Conservation (phyloP, 495 filamentous ascomycete genomes). For the Cercophora samala region DNA sequence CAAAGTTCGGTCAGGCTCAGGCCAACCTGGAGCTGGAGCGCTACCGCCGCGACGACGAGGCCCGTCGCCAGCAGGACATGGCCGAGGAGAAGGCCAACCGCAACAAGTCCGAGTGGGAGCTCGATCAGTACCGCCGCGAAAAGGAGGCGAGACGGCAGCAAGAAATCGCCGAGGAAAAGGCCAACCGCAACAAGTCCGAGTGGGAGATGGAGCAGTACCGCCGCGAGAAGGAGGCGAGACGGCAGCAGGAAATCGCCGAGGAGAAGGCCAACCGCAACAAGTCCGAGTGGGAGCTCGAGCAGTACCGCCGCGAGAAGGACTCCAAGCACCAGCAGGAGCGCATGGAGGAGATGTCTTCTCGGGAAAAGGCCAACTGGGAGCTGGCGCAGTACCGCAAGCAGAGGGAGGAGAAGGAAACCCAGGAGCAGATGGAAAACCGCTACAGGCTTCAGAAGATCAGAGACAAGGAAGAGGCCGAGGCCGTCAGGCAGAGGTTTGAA, state of each 20-base stretch:
- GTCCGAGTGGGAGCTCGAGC: constrained; percentile 11
- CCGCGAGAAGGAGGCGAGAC: constrained; percentile 19
- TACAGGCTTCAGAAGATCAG: not conserved
- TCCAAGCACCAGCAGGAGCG: constrained; percentile 27
- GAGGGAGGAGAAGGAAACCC: constrained; percentile 18
- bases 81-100: constrained; percentile 6
- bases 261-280: not conserved
- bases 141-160: constrained; percentile 19
- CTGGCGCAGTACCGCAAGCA: constrained; percentile 1
- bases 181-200: constrained; percentile 1
- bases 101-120: constrained; percentile 5
- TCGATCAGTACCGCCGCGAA: not conserved
- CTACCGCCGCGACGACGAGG: constrained; percentile 5
- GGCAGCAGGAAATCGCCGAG: not conserved
- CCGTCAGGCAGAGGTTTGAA: constrained; percentile 42
- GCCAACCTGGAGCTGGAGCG: constrained; percentile 11
- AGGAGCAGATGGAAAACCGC: constrained; percentile 26
- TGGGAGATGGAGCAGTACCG: constrained; percentile 4
- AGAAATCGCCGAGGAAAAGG: not conserved
- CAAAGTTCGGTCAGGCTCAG: constrained; percentile 28
- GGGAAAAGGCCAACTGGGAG: constrained; percentile 6
- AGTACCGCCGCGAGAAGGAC: constrained; percentile 12
- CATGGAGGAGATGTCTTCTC: constrained; percentile 15
- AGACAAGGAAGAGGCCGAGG: constrained; percentile 41
- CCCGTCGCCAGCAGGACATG: not conserved